Base-by-base conservation (phyloP, 805 yeast species). In the Metschnikowia kofuensis region DNA sequence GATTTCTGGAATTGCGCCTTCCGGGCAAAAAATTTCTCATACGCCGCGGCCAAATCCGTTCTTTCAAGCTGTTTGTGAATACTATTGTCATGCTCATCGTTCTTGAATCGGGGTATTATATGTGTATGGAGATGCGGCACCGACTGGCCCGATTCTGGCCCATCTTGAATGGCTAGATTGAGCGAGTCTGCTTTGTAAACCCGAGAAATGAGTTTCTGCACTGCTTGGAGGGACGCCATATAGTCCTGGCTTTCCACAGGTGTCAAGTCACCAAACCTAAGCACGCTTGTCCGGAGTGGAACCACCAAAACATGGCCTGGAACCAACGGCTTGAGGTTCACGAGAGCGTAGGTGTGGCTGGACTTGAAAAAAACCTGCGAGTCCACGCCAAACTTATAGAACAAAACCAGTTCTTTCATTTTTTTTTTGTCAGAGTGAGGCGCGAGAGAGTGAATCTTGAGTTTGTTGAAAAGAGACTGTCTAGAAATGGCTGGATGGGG, bases 51-150 rank as follows among this genome's bases (percentile, higher is more conserved):
- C 56, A 80, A 74, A 51, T 83, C 85, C 45, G 71, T 58, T 6
- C 68, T 59, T 50, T 89, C 90, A 44, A 94, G 63, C 56, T 74
- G 67, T n/a, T 70, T 70, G 64, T 94, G 89, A 30, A 94, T 77
- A 35, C 45, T 49, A 36, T 80, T 83, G 63, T 89, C 96, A 0
- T 63, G 69, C 0, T 69, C 69, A 59, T 86, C 84, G 4, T 72
- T 70, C 44, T 72, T 74, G 63, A 77, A 83, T 37, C 99, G 76
- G 7, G 99, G 99, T 16, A 94, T 90, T 15, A 94, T 69, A 64
- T 94, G 99, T 16, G 96, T 86, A 65, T 94, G 99, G 29, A 92
- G 76, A 67, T 94, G 99, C 6, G 97, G 96, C 2, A 94, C 84
- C n/a, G 91, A 81, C 64, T 94, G 99, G 4, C 99, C 99, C 1